phyloP scores from a whole-genome alignment of 2,329 filamentous ascomycete genomes.

The Madurella mycetomatis region DNA sequence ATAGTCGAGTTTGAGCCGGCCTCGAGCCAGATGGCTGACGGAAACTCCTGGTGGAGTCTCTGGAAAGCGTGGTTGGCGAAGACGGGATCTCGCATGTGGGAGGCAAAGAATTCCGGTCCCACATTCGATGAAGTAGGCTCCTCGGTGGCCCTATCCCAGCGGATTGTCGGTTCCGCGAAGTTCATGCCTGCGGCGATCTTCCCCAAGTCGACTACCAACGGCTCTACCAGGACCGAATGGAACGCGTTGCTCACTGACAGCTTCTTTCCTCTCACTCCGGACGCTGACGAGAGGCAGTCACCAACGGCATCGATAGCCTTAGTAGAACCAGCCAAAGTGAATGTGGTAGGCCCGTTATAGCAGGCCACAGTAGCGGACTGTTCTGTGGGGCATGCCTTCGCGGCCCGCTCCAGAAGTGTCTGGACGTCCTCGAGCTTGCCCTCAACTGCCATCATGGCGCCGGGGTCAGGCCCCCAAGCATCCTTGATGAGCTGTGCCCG shows the following conservation, averaged over 20 bases:
- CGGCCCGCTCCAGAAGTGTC: slow-evolving; percentile 17
- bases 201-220: neutral
- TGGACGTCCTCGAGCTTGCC: slow-evolving; percentile 27
- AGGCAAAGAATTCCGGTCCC: slow-evolving; percentile 3
- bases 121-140: neutral
- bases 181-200: slow-evolving; percentile 28
- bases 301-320: slow-evolving; percentile 29
- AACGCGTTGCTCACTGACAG: slow-evolving; percentile 46
- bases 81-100: slow-evolving; percentile 33
- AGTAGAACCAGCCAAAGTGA: slow-evolving; percentile 38
- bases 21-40: slow-evolving; percentile 31
- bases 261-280: slow-evolving; percentile 31
- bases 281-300: neutral
- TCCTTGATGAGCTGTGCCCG: slow-evolving; percentile 29
- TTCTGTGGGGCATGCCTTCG: slow-evolving; percentile 34
- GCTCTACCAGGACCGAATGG: slow-evolving; percentile 41
- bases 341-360: slow-evolving; percentile 41
- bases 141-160: slow-evolving; percentile 1
- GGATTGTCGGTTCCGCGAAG: slow-evolving; percentile 27
- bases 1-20: slow-evolving; percentile 33
- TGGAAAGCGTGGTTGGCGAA: slow-evolving; percentile 31
- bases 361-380: slow-evolving; percentile 38
- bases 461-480: slow-evolving; percentile 33
- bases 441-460: slow-evolving; percentile 38
- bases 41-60: slow-evolving; percentile 24